Base-by-base conservation (phyloP, 1,284 basidiomycete genomes). In the Clitocybe nebularis region DNA sequence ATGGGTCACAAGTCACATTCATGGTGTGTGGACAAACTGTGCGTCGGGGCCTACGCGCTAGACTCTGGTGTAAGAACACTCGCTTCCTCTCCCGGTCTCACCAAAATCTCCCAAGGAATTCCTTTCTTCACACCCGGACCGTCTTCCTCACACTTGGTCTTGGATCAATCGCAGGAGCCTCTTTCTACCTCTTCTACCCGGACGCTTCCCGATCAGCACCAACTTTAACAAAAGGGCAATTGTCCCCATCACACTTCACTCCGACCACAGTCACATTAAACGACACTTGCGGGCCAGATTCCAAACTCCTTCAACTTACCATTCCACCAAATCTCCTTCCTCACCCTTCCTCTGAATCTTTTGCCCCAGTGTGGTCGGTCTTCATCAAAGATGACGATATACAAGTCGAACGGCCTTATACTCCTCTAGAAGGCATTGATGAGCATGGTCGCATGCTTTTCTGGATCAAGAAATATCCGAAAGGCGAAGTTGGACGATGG, bases 381-480 rank as follows among this genome's bases (percentile, higher is more conserved):
- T 91, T 75, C 58, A 71, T 92, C 57, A 91, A 91, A 53, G 87
- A 93, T 55, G 84, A 85, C 48, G 89, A 89, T 51, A 86, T 93
- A 14, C 89, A 92, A 61, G 86, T 92, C n/a, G 89, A 93, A 57
- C 65, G 89, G 38, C 80, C 88, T 3, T 93, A 90, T 57, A 93
- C 90, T 3, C 87, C 89, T 0, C 62, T 90, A 29, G 71, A 80
- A 50, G 82, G 86, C 9, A 66, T 89, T 16, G 80, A 84, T 43
- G 60, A 70, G 46, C 58, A 79, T 24, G 80, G 85, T 1, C 64
- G 68, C 38, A 80, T 89, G 71, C 64, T 65, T 33, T 75, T 89
- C 36, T 90, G 87, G 84, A 72, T 92, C 24, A 89, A 89, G 64
- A 77, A 70, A 49, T 93, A 92, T 52, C 72, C 77, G 0, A 75